A percentile compares a stretch with the other conserved stretches of the same genome.
phyloP scores from a whole-genome alignment of 2,329 filamentous ascomycete genomes.

The Onygenales sp. region DNA sequence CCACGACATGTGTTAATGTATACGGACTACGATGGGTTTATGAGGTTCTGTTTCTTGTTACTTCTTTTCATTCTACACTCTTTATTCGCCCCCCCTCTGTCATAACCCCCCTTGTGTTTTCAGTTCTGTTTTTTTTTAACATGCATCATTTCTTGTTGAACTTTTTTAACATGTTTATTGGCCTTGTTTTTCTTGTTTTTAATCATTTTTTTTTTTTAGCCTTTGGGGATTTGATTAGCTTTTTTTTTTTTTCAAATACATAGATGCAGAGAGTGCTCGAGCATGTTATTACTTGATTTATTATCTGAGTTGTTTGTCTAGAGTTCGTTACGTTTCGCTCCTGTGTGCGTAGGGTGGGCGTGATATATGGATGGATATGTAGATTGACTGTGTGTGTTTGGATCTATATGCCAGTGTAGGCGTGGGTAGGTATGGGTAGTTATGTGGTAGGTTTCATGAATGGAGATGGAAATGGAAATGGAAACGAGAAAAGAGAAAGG shows the following conservation, averaged over 20 bases:
- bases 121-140: constrained; percentile 3
- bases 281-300: too few species aligned
- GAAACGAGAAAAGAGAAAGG: neutral
- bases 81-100: too few species aligned
- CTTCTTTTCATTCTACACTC: constrained; percentile 5
- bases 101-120: constrained; percentile 9
- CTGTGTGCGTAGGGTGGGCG: too few species aligned
- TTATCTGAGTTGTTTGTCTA: too few species aligned
- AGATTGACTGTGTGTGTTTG: too few species aligned
- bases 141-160: neutral
- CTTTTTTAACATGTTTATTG: neutral
- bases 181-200: neutral
- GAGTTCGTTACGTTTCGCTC: too few species aligned
- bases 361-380: too few species aligned
- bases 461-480: constrained; percentile 1
- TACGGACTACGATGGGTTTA: constrained; percentile 24
- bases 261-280: too few species aligned
- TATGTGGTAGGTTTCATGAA: too few species aligned
- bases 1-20: constrained; percentile 25
- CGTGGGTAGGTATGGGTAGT: too few species aligned
- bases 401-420: too few species aligned
- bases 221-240: neutral
- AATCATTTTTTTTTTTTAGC: too few species aligned
- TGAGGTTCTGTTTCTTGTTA: constrained; percentile 16
- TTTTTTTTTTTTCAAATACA: neutral